Base-by-base conservation (phyloP, 805 yeast species). In the Yarrowia hollandica region DNA sequence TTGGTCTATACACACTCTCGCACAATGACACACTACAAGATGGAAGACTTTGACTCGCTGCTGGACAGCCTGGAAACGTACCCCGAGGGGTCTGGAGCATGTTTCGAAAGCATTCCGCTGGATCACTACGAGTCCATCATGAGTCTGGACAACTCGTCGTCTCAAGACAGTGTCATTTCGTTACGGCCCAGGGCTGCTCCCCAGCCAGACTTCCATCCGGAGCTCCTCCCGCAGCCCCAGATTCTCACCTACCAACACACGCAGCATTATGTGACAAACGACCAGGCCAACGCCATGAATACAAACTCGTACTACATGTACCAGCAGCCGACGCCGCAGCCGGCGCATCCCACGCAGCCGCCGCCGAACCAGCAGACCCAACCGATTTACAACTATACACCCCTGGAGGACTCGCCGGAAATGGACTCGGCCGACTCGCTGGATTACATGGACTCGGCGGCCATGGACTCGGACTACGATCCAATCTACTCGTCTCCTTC, bases 31-130 rank as follows among this genome's bases (percentile, higher is more conserved):
- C 41, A 4, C 2, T 30, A 14, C 25, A 44, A 44, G 26, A 44
- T 44, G 26, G 52, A 44, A 44, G 52, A 44, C 35, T 28, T 44
- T 44, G 52, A 44, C 35, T 34, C 28, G 35, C 25, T 44, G 52
- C 52, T 44, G 35, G 52, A 28, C 35, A 35, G 35, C 26, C 34
- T 44, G 4, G 52, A 44, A 2, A 6, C 16, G 26, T 44, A 28
- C 25, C 12, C 25, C n/a, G 15, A n/a, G 14, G 15, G 12, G 22
- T 3, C 48, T 2, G 33, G 33, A 12, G 35, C 35, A 6, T 10
- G 6, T 10, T 44, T 44, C n/a, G 52, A 28, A n/a, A 18, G 35
- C 25, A 44, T 44, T n/a, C 52, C 52, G 5, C 35, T 44, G 16
- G 52, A 44, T 18, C 23, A 44, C 12, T 44, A 44, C 26, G 52